Conservation (phyloP, 371 early-diverging fungal species). For the Rhizopus stolonifer region DNA sequence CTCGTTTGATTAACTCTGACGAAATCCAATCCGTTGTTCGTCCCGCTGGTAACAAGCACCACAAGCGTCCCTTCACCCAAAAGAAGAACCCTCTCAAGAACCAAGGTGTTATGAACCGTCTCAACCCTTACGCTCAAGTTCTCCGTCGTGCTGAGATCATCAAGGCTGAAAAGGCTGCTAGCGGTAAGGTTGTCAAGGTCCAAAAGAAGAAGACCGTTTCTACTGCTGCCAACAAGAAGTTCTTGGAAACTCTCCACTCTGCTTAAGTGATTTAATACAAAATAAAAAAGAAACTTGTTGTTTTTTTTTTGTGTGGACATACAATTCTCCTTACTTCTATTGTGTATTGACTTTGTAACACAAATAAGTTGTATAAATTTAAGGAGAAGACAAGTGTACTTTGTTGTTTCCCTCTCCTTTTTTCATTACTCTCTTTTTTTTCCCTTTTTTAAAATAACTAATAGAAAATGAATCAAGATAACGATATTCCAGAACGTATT, state of each 20-base stretch:
- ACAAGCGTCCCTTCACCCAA: conserved; percentile 89
- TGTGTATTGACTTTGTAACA: too few species aligned
- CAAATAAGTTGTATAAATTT: too few species aligned
- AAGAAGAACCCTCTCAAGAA: conserved; percentile 98
- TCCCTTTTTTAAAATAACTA: not conserved
- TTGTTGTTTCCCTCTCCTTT: not conserved
- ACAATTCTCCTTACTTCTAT: too few species aligned
- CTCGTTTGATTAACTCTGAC: conserved; percentile 96
- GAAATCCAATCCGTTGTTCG: conserved; percentile 97
- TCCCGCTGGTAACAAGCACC: conserved; percentile 75
- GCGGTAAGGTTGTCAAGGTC: conserved; percentile 68
- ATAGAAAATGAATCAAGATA: conserved; percentile 17
- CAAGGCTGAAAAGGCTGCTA: conserved; percentile 54
- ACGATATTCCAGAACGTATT: conserved; percentile 88
- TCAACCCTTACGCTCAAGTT: conserved; percentile 96
- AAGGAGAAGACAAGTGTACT: not conserved
- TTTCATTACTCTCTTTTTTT: not conserved
- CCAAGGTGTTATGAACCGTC: conserved; percentile 87
- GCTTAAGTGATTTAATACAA: too few species aligned
- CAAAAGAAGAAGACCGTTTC: conserved; percentile 42
- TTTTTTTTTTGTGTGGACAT: too few species aligned
- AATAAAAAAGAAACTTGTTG: too few species aligned
- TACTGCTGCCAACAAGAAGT: conserved; percentile 57
- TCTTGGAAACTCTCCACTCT: conserved; percentile 64
- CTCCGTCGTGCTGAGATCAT: conserved; percentile 84